A percentile compares a stretch with the other conserved stretches of the same genome.
Conservation (phyloP, 2,329 filamentous ascomycete genomes). For the Paraconiothyrium brasiliense region DNA sequence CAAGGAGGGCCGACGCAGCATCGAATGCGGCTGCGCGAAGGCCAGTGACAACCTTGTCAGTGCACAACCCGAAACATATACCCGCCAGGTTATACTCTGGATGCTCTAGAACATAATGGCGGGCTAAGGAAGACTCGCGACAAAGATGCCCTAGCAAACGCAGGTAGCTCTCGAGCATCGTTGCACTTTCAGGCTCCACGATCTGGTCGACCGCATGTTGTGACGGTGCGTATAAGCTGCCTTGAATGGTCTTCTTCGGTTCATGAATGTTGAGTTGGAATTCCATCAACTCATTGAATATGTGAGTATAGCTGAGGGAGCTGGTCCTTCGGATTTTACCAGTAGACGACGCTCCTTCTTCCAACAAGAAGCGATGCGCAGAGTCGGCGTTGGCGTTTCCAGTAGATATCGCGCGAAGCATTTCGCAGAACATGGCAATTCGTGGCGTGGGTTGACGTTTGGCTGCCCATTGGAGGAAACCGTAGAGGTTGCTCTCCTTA, state of each 20-base stretch:
- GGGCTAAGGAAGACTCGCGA: slow-evolving; percentile 74
- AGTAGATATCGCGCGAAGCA: slow-evolving; percentile 87
- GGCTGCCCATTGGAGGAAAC: slow-evolving; percentile 97
- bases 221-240: slow-evolving; percentile 61
- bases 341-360: slow-evolving; percentile 75
- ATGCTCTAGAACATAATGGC: slow-evolving; percentile 76
- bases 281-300: slow-evolving; percentile 87
- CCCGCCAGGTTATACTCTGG: slow-evolving; percentile 75
- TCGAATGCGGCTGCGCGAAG: slow-evolving; percentile 86
- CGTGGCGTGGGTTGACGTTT: slow-evolving; percentile 93
- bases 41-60: slow-evolving; percentile 77
- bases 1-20: slow-evolving; percentile 78
- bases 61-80: slow-evolving; percentile 80
- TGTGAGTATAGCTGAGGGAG: slow-evolving; percentile 91
- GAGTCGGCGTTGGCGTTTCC: slow-evolving; percentile 83
- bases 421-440: slow-evolving; percentile 95
- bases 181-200: slow-evolving; percentile 91
- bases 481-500: slow-evolving; percentile 89
- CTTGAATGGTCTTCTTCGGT: slow-evolving; percentile 69
- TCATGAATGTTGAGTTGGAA: slow-evolving; percentile 83
- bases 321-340: slow-evolving; percentile 83
- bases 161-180: slow-evolving; percentile 96
- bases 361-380: slow-evolving; percentile 88
- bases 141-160: slow-evolving; percentile 85
- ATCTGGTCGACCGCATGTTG: slow-evolving; percentile 59